Evolutionary conservation across 75 land plant genomes (phyloP), one percentile per base, ranked within the genome.

Genomic region (Ceratopteris richardii): DNA sequence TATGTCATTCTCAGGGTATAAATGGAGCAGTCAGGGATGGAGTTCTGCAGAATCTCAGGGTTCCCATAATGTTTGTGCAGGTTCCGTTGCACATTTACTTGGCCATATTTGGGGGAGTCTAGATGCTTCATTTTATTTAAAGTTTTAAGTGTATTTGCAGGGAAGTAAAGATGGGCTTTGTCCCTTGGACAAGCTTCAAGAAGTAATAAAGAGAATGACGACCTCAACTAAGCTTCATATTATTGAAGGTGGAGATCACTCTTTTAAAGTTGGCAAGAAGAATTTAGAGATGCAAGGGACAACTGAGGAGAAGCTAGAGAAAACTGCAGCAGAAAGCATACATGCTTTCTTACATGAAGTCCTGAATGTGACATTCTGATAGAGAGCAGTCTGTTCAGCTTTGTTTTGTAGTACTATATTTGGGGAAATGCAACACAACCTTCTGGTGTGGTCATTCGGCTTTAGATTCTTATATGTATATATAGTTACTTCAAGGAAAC

Each of bases 161-260:
- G 96, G 96, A 39, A 87, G 82, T 65, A 90, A 84, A 56, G 96
- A 90, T 57, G 56, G 60, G 1, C 51, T 90, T 13, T 87, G 96
- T 58, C 92, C 92, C 1, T 65, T 79, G 44, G 76, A 83, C 7
- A 82, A 72, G 62, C 81, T 90, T 25, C 76, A 74, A 44, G 62
- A 51, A 51, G 83, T 81, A 18, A 27, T 69, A 21, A 77, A 62
- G 63, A 83, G 81, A 62, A 77, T 90, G 88, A 66, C 65, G 42
- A 66, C 65, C 29, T 3, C 16, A 14, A 86, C 51, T 62, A 72
- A 66, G 23, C 60, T 90, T 62, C 75, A 87, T 74, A 78, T 83
- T 28, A 70, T 87, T 41, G 87, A 90, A 50, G 96, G 92, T 48
- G 96, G 92, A 53, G 92, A 90, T 50, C 96, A 90, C 48, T 90